Percentiles rank a stretch among this genome's conserved stretches.
These are phyloP conservation scores for Phytophthora cactorum DNA, from an alignment of 352 stramenopile species.

Conservation along the genomic window DNA sequence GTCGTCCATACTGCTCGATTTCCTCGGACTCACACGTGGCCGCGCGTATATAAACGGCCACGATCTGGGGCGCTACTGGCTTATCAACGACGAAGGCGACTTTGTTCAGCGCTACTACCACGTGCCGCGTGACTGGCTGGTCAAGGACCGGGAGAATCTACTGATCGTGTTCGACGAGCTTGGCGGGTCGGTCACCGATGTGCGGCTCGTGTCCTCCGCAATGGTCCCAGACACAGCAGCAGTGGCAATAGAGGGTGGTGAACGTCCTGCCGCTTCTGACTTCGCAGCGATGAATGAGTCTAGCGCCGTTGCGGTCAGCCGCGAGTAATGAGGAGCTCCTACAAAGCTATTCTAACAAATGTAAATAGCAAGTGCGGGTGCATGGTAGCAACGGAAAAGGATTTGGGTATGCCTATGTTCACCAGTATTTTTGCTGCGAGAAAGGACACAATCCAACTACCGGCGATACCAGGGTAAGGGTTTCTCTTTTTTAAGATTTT, in stretches of 20 bases:
- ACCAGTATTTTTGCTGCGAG: no score
- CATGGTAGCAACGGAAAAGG: no score
- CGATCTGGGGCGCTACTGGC: conserved; percentile 72
- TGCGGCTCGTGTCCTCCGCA: conserved; percentile 58
- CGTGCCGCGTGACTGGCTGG: conserved; percentile 63
- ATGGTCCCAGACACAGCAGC: conserved; percentile 44
- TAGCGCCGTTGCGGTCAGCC: conserved; percentile 13
- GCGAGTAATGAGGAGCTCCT: conserved; percentile 12
- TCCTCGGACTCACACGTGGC: conserved; percentile 60
- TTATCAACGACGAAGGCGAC: conserved; percentile 55
- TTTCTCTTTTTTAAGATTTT: no score
- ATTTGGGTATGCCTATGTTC: no score
- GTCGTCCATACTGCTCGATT: conserved; percentile 67
- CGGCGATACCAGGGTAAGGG: no score
- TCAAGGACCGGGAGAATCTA: conserved; percentile 46
- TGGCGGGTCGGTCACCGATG: conserved; percentile 48
- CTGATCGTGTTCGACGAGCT: conserved; percentile 73
- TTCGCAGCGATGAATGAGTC: not conserved
- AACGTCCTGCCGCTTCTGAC: not conserved
- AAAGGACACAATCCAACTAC: no score
- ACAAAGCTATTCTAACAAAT: conserved; percentile 20
- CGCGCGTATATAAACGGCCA: conserved; percentile 71
- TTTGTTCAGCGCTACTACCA: conserved; percentile 79
- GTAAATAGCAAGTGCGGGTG: conserved; percentile 14
- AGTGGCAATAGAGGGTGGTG: not conserved